phyloP scores from a whole-genome alignment of 768 basidiomycete genomes.

The Rossbeevera mucosa region DNA sequence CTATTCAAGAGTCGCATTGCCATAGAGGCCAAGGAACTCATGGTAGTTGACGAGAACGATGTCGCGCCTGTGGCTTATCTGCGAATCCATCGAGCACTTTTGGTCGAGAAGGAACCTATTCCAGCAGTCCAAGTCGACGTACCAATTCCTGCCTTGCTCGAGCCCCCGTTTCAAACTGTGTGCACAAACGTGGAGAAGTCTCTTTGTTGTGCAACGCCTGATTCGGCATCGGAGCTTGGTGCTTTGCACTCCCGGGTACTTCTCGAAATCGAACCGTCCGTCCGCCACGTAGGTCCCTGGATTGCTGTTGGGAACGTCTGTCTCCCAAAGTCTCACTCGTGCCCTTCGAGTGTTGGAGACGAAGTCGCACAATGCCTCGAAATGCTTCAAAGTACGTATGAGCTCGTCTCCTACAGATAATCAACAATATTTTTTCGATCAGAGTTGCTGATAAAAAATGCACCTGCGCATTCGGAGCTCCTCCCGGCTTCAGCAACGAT shows the following conservation, averaged over 20 bases:
- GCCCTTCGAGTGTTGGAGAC: conserved; percentile 60
- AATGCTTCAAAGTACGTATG: conserved; percentile 50
- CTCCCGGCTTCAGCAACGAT: conserved; percentile 49
- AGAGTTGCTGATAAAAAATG: conserved; percentile 52
- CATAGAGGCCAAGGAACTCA: conserved; percentile 63
- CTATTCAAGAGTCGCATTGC: conserved; percentile 75
- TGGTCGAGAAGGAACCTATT: conserved; percentile 50
- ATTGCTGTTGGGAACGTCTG: conserved; percentile 59
- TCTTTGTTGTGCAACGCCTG: background rate
- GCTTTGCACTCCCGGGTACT: background rate
- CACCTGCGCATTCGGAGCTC: conserved; percentile 28
- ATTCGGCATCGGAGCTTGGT: background rate
- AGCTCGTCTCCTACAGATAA: background rate
- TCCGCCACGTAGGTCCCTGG: conserved; percentile 53
- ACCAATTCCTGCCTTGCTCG: conserved; percentile 50
- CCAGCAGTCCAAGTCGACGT: conserved; percentile 15
- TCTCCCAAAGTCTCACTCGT: conserved; percentile 19
- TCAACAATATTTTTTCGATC: background rate
- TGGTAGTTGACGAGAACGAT: conserved; percentile 75
- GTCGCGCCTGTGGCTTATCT: conserved; percentile 92
- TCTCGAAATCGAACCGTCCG: conserved; percentile 10
- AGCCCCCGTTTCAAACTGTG: conserved; percentile 16
- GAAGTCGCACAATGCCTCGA: conserved; percentile 71
- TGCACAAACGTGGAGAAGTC: conserved; percentile 10
- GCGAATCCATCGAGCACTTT: conserved; percentile 62